Evolutionary conservation across 306 rosid species (phyloP).

Genomic region (Prunus mira): DNA sequence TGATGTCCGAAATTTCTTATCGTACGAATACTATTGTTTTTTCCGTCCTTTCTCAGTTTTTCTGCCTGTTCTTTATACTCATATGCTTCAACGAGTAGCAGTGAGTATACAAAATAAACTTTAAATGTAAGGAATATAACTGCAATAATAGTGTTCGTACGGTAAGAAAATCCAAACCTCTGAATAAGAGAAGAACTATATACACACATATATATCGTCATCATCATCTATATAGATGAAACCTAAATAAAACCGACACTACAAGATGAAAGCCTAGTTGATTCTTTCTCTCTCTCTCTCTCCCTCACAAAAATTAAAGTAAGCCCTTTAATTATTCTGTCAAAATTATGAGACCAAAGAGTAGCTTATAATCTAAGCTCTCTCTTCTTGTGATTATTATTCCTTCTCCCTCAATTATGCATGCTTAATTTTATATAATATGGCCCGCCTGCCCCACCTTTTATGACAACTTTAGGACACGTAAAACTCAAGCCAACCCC

Average conservation of each 20-base stretch:
- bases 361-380: slow-evolving; percentile 32
- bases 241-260: too few relatives aligned
- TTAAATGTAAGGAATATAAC: too few relatives aligned
- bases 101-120: too few relatives aligned
- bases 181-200: too few relatives aligned
- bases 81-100: too few relatives aligned
- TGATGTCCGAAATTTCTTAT: too few relatives aligned
- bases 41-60: too few relatives aligned
- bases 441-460: background rate
- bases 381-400: slow-evolving; percentile 15
- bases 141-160: rapidly evolving
- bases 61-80: too few relatives aligned
- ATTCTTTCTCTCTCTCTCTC: background rate
- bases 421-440: background rate
- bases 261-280: background rate
- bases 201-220: too few relatives aligned
- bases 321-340: slow-evolving; percentile 17
- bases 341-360: slow-evolving; percentile 21
- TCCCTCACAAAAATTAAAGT: background rate
- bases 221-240: too few relatives aligned
- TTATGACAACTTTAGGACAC: slow-evolving; percentile 25
- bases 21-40: too few relatives aligned
- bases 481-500: slow-evolving; percentile 29
- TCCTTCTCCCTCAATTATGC: background rate
- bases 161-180: too few relatives aligned